Conservation (phyloP, 176 grass and related monocot species). For the Raddia distichophylla region DNA sequence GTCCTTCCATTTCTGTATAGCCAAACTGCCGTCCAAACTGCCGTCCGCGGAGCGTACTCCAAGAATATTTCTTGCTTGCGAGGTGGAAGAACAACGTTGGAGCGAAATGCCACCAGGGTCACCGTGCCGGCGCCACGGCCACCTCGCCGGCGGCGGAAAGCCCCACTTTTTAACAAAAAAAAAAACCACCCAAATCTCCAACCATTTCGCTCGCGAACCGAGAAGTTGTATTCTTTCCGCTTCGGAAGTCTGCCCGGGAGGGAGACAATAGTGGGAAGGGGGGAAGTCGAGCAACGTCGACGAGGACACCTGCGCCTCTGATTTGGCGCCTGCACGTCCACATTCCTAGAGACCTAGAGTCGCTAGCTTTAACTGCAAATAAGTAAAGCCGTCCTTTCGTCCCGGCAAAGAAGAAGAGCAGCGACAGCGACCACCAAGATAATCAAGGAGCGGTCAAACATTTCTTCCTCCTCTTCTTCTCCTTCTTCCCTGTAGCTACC, state of each 20-base stretch:
- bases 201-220: not conserved
- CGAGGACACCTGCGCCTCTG: conserved; percentile 21
- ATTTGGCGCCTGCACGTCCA: not conserved
- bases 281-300: not conserved
- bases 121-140: not conserved
- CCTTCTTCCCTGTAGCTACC: conserved; percentile 12
- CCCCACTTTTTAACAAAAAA: not conserved
- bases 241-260: no score
- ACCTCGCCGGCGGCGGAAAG: conserved; percentile 14
- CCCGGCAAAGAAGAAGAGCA: not conserved
- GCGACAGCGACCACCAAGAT: conserved; percentile 28
- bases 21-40: no score
- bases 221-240: no score
- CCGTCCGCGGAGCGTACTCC: not conserved
- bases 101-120: no score
- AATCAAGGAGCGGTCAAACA: not conserved
- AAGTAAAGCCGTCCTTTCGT: not conserved
- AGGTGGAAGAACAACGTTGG: not conserved
- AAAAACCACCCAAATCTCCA: not conserved
- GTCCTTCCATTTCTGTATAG: not conserved
- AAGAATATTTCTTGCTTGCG: conserved; percentile 31
- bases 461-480: not conserved
- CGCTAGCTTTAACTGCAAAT: not conserved
- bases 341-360: not conserved
- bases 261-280: no score